Evolutionary conservation across 1,139 yeast genomes (phyloP).

Genomic region (Magnusiomyces ingens): DNA sequence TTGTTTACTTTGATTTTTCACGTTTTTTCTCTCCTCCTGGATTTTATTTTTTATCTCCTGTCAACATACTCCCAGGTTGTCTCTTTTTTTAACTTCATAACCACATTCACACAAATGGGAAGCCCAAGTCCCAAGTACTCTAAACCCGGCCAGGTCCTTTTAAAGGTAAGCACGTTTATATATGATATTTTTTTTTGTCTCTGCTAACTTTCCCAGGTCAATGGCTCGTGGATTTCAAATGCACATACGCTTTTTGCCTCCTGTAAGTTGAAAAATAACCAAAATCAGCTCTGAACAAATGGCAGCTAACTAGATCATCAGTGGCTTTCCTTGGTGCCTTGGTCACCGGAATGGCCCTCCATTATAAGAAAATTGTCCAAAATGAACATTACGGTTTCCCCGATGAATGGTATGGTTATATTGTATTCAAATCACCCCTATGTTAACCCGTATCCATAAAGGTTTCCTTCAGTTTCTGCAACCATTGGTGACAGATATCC

Average conservation of each 20-base stretch:
- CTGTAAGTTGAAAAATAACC: slow-evolving; percentile 19
- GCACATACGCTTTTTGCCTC: slow-evolving; percentile 68
- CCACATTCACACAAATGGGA: too few species aligned
- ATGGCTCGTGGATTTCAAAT: slow-evolving; percentile 59
- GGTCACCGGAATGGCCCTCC: slow-evolving; percentile 62
- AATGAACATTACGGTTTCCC: slow-evolving; percentile 88
- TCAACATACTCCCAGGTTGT: too few species aligned
- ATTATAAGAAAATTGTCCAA: slow-evolving; percentile 78
- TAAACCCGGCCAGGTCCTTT: slow-evolving; percentile 15
- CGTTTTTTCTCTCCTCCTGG: too few species aligned
- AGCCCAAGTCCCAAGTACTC: slow-evolving; percentile 4
- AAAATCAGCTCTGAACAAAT: neutral
- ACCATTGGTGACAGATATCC: slow-evolving; percentile 96
- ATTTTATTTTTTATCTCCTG: too few species aligned
- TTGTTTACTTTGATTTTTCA: too few species aligned
- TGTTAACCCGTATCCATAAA: slow-evolving; percentile 2
- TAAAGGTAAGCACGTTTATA: slow-evolving; percentile 7
- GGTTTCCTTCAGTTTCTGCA: slow-evolving; percentile 91
- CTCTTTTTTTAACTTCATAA: too few species aligned
- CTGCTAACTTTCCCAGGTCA: slow-evolving; percentile 31
- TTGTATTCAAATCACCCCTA: neutral
- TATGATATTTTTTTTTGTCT: neutral
- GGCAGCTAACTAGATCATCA: slow-evolving; percentile 4
- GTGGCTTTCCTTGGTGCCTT: slow-evolving; percentile 72
- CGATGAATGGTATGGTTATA: slow-evolving; percentile 65